Evolutionary conservation across 805 yeast species (phyloP), one percentile per base, ranked within the genome.

Genomic region (Yarrowia keelungensis): DNA sequence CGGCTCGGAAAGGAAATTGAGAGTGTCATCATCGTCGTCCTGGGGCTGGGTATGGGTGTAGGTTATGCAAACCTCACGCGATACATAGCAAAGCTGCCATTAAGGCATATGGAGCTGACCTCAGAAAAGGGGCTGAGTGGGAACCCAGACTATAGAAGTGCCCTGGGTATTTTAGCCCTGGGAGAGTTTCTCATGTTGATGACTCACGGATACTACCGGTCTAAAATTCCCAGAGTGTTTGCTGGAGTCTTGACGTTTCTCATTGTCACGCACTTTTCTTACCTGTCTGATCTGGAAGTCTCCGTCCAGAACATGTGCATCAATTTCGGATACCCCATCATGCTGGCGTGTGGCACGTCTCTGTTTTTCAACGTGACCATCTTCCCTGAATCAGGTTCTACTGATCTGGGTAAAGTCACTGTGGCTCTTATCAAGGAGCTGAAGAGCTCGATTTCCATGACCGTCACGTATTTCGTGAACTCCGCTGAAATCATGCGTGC

Each of bases 311-410:
- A 69, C 1, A 74, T 80, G n/a, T 79, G 80, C 7, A 73, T 76
- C 47, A 75, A 77, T 9, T 84, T 76, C 69, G 76, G 82, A 3
- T 75, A 77, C 0, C 87, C 87, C 0, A 81, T 84, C 69, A 79
- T 81, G 54, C 42, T 83, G 22, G 86, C 85, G 32, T 81, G 83
- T 45, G 84, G 81, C 0, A 74, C 83, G 69, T 77, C 84, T 0
- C 69, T 83, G n/a, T 76, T 80, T 36, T 79, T 83, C 74, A 84
- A 83, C 69, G 61, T 84, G 49, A 43, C 76, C 1, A 70, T 84
- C 12, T 84, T 82, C 71, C 87, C 87, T 1, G 87, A 84, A 70
- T 82, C 83, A 74, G 87, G 87, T 15, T 80, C 85, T 32, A 79
- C 84, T 0, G 82, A 80, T 71, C 72, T 84, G 12, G 87, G 87